A percentile compares a stretch with the other conserved stretches of the same genome.
Evolutionary conservation across 352 stramenopile species (phyloP).

Genomic region (Phytopythium chamaehyphon): DNA sequence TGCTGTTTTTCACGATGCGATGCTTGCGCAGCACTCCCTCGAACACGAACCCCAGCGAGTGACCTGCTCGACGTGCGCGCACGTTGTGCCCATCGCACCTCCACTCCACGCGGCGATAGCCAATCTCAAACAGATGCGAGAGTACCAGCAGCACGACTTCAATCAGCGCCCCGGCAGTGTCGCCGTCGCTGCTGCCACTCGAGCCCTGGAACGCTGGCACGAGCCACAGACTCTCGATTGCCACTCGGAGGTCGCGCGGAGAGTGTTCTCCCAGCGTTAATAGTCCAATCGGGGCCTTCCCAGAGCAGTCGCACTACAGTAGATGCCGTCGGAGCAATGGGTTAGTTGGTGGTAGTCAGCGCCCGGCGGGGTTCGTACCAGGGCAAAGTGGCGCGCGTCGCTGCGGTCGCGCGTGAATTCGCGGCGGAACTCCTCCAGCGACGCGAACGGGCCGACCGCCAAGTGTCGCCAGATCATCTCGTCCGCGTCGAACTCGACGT

Average conservation of each 20-base stretch:
- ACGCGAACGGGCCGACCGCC: constrained; percentile 51
- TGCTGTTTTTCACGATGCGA: constrained; percentile 79
- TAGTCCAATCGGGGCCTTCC: constrained; percentile 66
- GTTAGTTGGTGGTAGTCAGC: background rate
- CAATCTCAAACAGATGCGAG: constrained; percentile 58
- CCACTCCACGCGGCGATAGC: constrained; percentile 87
- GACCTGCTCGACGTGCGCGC: constrained; percentile 64
- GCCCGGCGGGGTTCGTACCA: constrained; percentile 23
- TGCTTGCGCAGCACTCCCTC: constrained; percentile 89
- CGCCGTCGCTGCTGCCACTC: constrained; percentile 4
- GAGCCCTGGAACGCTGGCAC: constrained; percentile 69
- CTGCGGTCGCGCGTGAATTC: constrained; percentile 30
- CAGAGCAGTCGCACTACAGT: constrained; percentile 44
- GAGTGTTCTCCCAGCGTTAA: constrained; percentile 70
- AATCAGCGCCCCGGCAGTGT: constrained; percentile 19
- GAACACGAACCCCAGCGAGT: constrained; percentile 82
- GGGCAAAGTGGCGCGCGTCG: constrained; percentile 54
- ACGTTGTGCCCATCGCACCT: constrained; percentile 85
- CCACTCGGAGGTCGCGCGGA: constrained; percentile 69
- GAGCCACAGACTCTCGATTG: constrained; percentile 81
- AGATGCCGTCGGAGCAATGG: constrained; percentile 1
- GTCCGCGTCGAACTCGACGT: constrained; percentile 59
- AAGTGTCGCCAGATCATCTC: constrained; percentile 81
- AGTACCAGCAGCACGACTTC: constrained; percentile 75
- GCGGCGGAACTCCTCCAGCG: constrained; percentile 24